Base-by-base conservation (phyloP, 2,329 filamentous ascomycete genomes). In the Ophiostoma pallidulum region DNA sequence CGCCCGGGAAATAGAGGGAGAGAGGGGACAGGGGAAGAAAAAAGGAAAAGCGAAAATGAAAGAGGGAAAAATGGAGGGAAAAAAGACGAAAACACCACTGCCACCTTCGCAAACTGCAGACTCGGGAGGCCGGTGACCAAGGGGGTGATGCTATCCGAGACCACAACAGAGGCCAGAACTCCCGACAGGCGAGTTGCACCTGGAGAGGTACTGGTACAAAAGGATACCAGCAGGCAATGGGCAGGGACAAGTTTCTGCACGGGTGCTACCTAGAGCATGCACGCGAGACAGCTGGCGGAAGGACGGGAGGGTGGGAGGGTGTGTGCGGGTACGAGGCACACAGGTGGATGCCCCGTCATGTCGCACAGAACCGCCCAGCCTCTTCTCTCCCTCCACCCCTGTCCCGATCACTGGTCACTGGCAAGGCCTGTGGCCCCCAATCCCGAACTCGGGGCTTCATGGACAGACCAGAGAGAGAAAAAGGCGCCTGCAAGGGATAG, bases 281-380 rank as follows among this genome's bases (percentile, higher is more conserved):
- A 48, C 16, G 32, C 45, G 10, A 53, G 51, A 49, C 47, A 51
- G 47, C 39, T 51, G 52, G 49, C 46, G 48, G 33, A 41, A 31
- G 13, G 20, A 9, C 24, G 39, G 22, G 48, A 38, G 33, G 38
- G 42, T 41, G 44, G 32, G 29, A 20, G 26, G 22, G n/a, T n/a
- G n/a, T n/a, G n/a, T n/a, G n/a, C n/a, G n/a, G n/a, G n/a, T n/a
- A n/a, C n/a, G n/a, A n/a, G n/a, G 32, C 36, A 16, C 28, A 19
- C 18, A 22, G n/a, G 28, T 35, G 35, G 26, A 14, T 10, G 14
- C 8, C 39, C 20, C 37, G 38, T 42, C 45, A 46, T n/a, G 51
- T 53, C 45, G 45, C 31, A 53, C 51, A 53, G 37, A 36, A 14
- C 28, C 20, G 20, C 36, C 14, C 20, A 32, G 12, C 6, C 13